These are phyloP conservation scores for Termitomyces sp. DNA, from an alignment of 768 basidiomycete genomes.

Conservation along the genomic window DNA sequence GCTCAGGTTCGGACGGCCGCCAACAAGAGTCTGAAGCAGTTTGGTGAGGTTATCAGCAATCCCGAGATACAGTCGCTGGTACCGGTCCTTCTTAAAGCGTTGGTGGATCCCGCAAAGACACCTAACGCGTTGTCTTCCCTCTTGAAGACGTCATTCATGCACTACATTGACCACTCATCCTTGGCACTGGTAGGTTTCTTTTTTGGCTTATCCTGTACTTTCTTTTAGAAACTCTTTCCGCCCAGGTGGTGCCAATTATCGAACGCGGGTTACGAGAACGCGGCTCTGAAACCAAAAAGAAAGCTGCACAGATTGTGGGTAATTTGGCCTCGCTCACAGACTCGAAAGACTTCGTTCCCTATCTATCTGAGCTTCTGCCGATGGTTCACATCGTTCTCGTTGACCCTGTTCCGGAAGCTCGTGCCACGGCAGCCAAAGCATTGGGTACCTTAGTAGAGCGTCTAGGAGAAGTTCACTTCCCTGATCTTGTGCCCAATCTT, in stretches of 20 bases:
- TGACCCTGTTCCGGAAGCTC: constrained; percentile 96
- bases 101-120: constrained; percentile 93
- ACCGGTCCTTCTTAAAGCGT: constrained; percentile 84
- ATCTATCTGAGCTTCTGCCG: constrained; percentile 83
- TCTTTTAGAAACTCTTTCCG: not conserved
- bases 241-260: constrained; percentile 87
- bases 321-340: constrained; percentile 90
- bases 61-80: constrained; percentile 94
- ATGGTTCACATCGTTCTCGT: constrained; percentile 89
- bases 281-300: constrained; percentile 91
- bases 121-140: constrained; percentile 79
- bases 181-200: constrained; percentile 69
- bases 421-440: constrained; percentile 95
- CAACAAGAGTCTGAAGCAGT: constrained; percentile 94
- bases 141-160: constrained; percentile 93
- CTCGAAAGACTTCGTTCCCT: constrained; percentile 90
- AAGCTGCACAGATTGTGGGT: constrained; percentile 96
- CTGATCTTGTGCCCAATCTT: constrained; percentile 88
- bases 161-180: constrained; percentile 97
- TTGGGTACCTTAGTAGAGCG: constrained; percentile 96
- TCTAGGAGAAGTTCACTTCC: constrained; percentile 91
- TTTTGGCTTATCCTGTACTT: not conserved
- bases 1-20: constrained; percentile 91
- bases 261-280: constrained; percentile 91
- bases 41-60: constrained; percentile 97